These are phyloP conservation scores for Echites panduratus DNA, from an alignment of 257 asterid genomes.

Conservation along the genomic window DNA sequence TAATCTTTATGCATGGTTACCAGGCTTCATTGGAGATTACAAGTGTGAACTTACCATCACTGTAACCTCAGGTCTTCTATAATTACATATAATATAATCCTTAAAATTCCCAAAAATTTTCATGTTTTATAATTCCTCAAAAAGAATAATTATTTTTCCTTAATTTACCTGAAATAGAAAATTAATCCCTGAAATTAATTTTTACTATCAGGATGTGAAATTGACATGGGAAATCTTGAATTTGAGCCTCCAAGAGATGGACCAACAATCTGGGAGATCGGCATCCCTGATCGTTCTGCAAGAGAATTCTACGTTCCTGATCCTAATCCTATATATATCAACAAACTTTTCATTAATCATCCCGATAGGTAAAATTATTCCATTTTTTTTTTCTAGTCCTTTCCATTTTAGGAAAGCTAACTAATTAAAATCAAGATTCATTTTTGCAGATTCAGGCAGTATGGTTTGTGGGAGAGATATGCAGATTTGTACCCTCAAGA, in stretches of 20 bases:
- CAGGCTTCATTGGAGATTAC: slow-evolving; percentile 60
- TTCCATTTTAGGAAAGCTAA: background rate
- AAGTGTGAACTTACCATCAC: slow-evolving; percentile 23
- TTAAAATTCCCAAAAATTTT: background rate
- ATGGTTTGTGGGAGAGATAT: slow-evolving; percentile 38
- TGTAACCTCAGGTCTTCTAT: slow-evolving; percentile 38
- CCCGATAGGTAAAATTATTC: slow-evolving; percentile 15
- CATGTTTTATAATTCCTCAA: background rate
- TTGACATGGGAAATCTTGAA: slow-evolving; percentile 8
- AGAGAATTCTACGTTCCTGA: slow-evolving; percentile 21
- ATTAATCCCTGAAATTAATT: background rate
- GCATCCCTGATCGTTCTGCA: slow-evolving; percentile 22
- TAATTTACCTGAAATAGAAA: background rate
- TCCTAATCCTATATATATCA: slow-evolving; percentile 18
- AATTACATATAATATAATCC: no score
- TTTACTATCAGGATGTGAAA: slow-evolving; percentile 10
- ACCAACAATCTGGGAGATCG: slow-evolving; percentile 25
- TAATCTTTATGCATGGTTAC: slow-evolving; percentile 49
- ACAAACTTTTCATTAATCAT: slow-evolving; percentile 21
- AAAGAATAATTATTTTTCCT: background rate
- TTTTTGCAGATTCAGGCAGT: slow-evolving; percentile 28
- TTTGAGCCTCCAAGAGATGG: slow-evolving; percentile 26
- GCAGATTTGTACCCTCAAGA: slow-evolving; percentile 23
- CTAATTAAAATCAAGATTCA: background rate
- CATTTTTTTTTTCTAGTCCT: background rate